A percentile compares a stretch with the other conserved stretches of the same genome.
Evolutionary conservation across 2,329 filamentous ascomycete genomes (phyloP).

Genomic region (Nannizziopsis arthrosporioides): DNA sequence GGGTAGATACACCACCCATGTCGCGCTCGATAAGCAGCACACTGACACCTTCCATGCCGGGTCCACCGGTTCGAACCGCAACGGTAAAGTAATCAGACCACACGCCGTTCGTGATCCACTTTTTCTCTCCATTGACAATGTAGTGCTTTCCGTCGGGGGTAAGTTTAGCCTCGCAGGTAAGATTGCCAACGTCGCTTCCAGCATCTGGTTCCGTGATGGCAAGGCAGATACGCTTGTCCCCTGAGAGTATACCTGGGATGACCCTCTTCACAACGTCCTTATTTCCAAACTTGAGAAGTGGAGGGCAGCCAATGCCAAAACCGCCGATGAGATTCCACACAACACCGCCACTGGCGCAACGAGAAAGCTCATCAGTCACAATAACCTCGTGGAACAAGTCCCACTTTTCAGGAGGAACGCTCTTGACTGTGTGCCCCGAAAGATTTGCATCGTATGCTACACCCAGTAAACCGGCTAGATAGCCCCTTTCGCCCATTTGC

Average conservation of each 20-base stretch:
- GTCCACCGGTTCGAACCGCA: conserved; percentile 76
- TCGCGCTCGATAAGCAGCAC: conserved; percentile 84
- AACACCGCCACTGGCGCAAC: conserved; percentile 77
- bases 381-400: conserved; percentile 98
- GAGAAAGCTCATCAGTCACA: conserved; percentile 85
- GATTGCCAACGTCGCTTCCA: conserved; percentile 85
- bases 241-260: conserved; percentile 72
- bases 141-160: conserved; percentile 95
- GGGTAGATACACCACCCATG: conserved; percentile 73
- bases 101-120: conserved; percentile 98
- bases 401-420: conserved; percentile 79
- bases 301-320: conserved; percentile 90
- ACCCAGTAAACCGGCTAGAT: conserved; percentile 80
- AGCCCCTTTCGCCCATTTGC: conserved; percentile 85
- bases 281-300: conserved; percentile 82
- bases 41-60: conserved; percentile 85
- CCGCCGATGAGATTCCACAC: conserved; percentile 96
- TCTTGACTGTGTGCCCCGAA: conserved; percentile 58
- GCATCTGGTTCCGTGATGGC: conserved; percentile 96
- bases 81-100: conserved; percentile 98
- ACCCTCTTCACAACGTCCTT: conserved; percentile 76
- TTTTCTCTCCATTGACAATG: conserved; percentile 99
- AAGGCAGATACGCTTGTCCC: conserved; percentile 94
- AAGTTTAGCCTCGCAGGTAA: conserved; percentile 91
- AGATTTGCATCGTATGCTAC: conserved; percentile 65